Conservation (phyloP, 768 basidiomycete genomes). For the Lactarius evosmus region DNA sequence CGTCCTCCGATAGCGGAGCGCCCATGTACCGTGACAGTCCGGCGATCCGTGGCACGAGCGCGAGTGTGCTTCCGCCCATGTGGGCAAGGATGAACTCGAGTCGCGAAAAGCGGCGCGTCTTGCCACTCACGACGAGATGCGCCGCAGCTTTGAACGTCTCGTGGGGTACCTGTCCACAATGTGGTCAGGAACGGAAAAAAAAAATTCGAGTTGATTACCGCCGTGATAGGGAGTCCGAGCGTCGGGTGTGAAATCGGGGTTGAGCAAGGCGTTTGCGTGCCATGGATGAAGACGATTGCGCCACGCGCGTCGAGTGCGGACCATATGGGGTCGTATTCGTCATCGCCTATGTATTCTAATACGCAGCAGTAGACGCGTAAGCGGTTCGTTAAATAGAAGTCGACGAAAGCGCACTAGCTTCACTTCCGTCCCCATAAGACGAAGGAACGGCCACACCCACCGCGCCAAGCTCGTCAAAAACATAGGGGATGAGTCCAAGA, state of each 20-base stretch:
- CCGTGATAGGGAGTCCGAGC: slow-evolving; percentile 65
- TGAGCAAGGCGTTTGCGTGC: slow-evolving; percentile 61
- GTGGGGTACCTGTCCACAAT: slow-evolving; percentile 57
- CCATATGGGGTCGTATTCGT: slow-evolving; percentile 64
- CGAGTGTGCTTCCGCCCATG: slow-evolving; percentile 65
- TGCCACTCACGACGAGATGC: slow-evolving; percentile 69
- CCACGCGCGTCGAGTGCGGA: slow-evolving; percentile 57
- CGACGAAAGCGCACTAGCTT: slow-evolving; percentile 46
- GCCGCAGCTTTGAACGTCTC: slow-evolving; percentile 82
- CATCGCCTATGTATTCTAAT: slow-evolving; percentile 64
- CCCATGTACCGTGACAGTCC: slow-evolving; percentile 69
- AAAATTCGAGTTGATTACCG: slow-evolving; percentile 41
- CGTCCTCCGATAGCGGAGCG: slow-evolving; percentile 55
- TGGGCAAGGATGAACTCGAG: slow-evolving; percentile 70
- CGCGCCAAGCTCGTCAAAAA: slow-evolving; percentile 57
- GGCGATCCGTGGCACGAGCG: slow-evolving; percentile 67
- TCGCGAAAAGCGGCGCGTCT: slow-evolving; percentile 57
- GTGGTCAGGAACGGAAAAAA: slow-evolving; percentile 15
- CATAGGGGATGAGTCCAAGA: slow-evolving; percentile 57
- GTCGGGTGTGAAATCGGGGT: slow-evolving; percentile 60
- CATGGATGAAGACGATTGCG: slow-evolving; percentile 70
- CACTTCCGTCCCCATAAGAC: slow-evolving; percentile 55
- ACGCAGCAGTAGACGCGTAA: background rate
- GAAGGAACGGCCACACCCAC: slow-evolving; percentile 66
- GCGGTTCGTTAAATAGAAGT: background rate